Conservation (phyloP, 2,329 filamentous ascomycete species). For the Fusarium guadeloupense region DNA sequence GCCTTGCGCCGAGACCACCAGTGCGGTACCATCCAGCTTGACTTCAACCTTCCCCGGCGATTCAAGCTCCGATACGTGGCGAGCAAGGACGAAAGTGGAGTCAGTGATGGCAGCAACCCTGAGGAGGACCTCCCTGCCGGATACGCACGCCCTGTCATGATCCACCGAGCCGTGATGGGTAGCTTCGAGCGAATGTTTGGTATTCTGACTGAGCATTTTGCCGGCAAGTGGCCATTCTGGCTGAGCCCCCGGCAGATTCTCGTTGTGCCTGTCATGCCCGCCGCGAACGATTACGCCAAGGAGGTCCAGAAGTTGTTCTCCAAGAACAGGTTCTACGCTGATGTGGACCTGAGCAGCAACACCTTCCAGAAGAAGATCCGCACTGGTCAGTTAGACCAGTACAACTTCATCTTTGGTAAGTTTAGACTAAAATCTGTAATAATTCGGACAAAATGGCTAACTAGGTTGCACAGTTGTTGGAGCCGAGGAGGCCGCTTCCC, state of each 20-base stretch:
- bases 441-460: constrained; percentile 21
- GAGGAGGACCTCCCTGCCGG: constrained; percentile 66
- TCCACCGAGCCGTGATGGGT: constrained; percentile 82
- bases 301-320: constrained; percentile 77
- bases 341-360: constrained; percentile 70
- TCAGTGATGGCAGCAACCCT: constrained; percentile 55
- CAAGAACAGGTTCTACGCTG: constrained; percentile 71
- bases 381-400: constrained; percentile 80
- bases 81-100: constrained; percentile 57
- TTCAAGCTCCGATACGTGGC: constrained; percentile 59
- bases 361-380: constrained; percentile 92
- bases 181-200: constrained; percentile 74
- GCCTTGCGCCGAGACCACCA: constrained; percentile 74
- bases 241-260: constrained; percentile 81
- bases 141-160: constrained; percentile 84
- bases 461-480: constrained; percentile 61
- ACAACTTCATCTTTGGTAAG: constrained; percentile 82
- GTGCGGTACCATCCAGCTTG: constrained; percentile 87
- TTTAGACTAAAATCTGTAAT: not conserved
- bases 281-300: constrained; percentile 80
- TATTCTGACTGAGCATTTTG: constrained; percentile 85
- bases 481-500: constrained; percentile 67
- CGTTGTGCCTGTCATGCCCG: constrained; percentile 71
- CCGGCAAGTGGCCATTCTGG: constrained; percentile 91
- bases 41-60: constrained; percentile 75